Base-by-base conservation (phyloP, 345 rosid genomes). In the Citrus reticulata region DNA sequence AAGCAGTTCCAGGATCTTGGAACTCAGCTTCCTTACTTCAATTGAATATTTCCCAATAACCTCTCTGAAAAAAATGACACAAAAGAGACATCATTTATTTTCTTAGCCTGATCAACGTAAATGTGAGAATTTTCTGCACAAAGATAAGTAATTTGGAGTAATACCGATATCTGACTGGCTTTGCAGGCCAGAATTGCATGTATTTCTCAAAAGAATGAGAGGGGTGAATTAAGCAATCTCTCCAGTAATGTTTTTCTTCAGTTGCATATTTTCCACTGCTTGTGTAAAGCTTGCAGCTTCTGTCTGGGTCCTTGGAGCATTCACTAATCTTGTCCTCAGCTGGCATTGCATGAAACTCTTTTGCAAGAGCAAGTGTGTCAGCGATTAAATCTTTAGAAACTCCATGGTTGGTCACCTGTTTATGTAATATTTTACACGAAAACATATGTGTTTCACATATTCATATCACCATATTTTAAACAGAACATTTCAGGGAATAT, bases 341-440 rank as follows among this genome's bases (percentile, higher is more conserved):
- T 0, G 84, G 73, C 84, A 86, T 39, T 60, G 70, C 78, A 65
- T 78, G 83, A 80, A 86, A 84, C 55, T 82, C 84, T 24, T 78
- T 78, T 37, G 65, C 81, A 24, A 84, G 77, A 10, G 59, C 68
- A 81, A 73, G 59, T 39, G 78, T 67, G 35, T 80, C 83, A 20
- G 76, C 76, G 69, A 84, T 67, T 46, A 82, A 71, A 7, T 60
- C 77, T 61, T 76, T 73, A 1, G 81, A 39, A 64, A 87, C 74
- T 74, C 87, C 89, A 72, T 84, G 87, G 69, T 84, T 84, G 46
- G 81, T 81, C 55, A 82, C 77, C 89, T 84, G 80, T 51, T 42
- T 22, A 63, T 42, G 19, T 35, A 73, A 73, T 24, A 14, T 73
- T 73, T 59, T 24, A 34, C 25, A 40, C 40, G n/a, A 74, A 22